These are phyloP conservation scores for Aeminium ludgeri DNA, from an alignment of 495 filamentous ascomycete genomes.

Conservation along the genomic window DNA sequence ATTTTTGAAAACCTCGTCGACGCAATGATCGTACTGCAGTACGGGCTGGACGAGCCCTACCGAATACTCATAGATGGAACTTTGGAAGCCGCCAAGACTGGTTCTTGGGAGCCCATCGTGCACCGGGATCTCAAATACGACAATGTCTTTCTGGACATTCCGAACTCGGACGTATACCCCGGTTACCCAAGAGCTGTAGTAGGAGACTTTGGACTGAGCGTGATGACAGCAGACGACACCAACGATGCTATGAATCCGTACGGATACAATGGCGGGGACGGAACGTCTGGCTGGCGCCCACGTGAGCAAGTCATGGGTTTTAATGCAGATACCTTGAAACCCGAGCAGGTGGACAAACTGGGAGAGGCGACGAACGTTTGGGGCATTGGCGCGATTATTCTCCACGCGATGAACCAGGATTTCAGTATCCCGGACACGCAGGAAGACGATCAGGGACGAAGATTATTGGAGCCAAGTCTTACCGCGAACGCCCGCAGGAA, in stretches of 20 bases:
- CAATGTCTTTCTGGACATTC: slow-evolving; percentile 1
- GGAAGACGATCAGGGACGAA: too few relatives aligned
- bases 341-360: not conserved
- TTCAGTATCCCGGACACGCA: too few relatives aligned
- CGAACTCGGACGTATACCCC: not conserved
- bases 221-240: not conserved
- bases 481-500: too few relatives aligned
- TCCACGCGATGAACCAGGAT: not conserved
- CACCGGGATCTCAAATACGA: not conserved
- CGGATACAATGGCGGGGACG: not conserved
- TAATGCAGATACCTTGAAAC: not conserved
- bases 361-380: slow-evolving; percentile 3
- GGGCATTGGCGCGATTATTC: not conserved
- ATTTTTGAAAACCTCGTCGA: not conserved
- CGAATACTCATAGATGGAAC: not conserved
- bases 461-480: too few relatives aligned
- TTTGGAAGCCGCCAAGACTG: too few relatives aligned
- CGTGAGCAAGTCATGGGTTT: not conserved
- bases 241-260: not conserved
- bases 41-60: not conserved
- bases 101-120: not conserved
- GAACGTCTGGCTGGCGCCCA: not conserved
- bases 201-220: not conserved
- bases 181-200: not conserved
- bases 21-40: not conserved